Conservation (phyloP, 371 early-diverging fungal genomes). For the Umbelopsis sp. region DNA sequence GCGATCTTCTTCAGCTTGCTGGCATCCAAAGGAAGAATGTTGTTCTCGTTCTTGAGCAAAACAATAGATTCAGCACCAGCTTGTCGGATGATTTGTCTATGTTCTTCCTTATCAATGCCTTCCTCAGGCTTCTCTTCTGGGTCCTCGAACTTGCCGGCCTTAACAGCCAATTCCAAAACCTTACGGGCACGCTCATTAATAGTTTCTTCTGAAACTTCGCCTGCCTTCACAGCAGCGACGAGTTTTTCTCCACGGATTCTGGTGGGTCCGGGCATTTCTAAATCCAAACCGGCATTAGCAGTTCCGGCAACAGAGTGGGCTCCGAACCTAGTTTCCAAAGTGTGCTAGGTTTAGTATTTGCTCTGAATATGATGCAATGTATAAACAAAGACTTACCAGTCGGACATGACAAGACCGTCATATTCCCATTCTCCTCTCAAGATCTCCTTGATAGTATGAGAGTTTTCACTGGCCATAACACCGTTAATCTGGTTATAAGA, state of each 20-base stretch:
- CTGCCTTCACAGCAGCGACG: constrained; percentile 12
- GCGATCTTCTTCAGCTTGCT: constrained; percentile 25
- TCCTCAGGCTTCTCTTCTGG: constrained; percentile 14
- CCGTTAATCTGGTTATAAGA: constrained; percentile 11
- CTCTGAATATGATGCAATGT: neutral
- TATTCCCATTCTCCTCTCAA: constrained; percentile 16
- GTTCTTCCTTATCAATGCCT: constrained; percentile 20
- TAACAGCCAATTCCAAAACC: constrained; percentile 13
- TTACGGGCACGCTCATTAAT: constrained; percentile 15
- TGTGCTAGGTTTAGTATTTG: no score
- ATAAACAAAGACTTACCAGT: neutral
- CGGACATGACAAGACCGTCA: constrained; percentile 18
- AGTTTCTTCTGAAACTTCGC: constrained; percentile 12
- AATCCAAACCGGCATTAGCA: neutral
- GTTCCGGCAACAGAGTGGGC: neutral
- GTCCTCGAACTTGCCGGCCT: constrained; percentile 17
- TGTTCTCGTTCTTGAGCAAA: constrained; percentile 27
- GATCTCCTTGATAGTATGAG: neutral
- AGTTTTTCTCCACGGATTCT: neutral
- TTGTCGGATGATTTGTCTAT: constrained; percentile 20
- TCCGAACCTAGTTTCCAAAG: neutral
- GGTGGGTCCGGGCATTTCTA: constrained; percentile 12
- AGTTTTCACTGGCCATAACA: neutral
- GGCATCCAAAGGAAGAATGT: constrained; percentile 23
- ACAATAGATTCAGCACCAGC: constrained; percentile 24